These are phyloP conservation scores for Leonotis leonurus DNA, from an alignment of 257 asterid species.

Conservation along the genomic window DNA sequence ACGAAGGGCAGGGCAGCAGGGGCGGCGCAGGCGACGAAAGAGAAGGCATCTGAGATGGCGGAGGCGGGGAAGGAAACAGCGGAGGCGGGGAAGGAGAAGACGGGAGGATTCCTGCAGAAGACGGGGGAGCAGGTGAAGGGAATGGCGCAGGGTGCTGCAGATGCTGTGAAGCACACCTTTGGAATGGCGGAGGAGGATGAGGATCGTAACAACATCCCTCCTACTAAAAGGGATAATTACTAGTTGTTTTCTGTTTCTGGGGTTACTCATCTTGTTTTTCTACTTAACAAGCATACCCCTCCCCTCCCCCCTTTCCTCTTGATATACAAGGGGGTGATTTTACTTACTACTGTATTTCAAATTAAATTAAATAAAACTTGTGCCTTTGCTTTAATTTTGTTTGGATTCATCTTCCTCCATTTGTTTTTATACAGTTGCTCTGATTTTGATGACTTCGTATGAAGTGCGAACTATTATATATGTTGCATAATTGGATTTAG, in stretches of 20 bases:
- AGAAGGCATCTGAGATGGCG: conserved; percentile 51
- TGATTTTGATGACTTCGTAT: no score
- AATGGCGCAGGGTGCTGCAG: conserved; percentile 46
- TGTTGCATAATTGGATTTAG: no score
- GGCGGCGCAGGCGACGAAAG: conserved; percentile 46
- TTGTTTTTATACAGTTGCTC: no score
- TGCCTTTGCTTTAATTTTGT: no score
- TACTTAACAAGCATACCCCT: neutral
- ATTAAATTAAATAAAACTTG: no score
- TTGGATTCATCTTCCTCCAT: no score
- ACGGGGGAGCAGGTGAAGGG: conserved; percentile 67
- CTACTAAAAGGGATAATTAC: neutral
- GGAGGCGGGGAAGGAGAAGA: conserved; percentile 59
- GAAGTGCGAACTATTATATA: no score
- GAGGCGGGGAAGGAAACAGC: conserved; percentile 58
- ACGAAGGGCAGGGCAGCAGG: conserved; percentile 27
- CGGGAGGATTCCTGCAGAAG: conserved; percentile 56
- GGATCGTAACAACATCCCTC: neutral
- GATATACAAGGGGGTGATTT: neutral
- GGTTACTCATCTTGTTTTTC: neutral
- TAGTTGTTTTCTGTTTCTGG: neutral
- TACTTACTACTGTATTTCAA: neutral
- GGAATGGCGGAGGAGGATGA: conserved; percentile 36
- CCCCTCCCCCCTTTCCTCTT: neutral
- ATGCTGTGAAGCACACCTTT: conserved; percentile 38